Conservation (phyloP, 495 filamentous ascomycete genomes). For the Hypoxylon rickii region DNA sequence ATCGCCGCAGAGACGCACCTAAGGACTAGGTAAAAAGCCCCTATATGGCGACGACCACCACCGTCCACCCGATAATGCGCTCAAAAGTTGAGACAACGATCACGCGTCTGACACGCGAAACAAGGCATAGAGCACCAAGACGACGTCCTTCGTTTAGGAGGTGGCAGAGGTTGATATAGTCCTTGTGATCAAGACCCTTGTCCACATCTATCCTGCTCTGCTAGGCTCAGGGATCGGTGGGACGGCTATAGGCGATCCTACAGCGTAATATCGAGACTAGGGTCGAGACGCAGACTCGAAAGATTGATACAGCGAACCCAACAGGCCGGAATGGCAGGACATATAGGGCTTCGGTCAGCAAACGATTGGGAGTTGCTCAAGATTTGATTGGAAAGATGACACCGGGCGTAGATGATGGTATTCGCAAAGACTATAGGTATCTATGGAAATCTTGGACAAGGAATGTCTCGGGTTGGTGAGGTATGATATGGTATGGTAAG, state of each 20-base stretch:
- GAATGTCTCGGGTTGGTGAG: conserved; percentile 3
- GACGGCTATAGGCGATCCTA: background rate
- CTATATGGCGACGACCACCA: background rate
- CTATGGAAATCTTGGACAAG: conserved; percentile 8
- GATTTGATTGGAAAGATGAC: conserved; percentile 14
- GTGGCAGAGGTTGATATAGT: no score
- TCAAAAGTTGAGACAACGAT: conserved; percentile 2
- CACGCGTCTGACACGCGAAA: background rate
- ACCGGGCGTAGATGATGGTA: no score
- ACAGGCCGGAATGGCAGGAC: conserved; percentile 2
- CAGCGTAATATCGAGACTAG: background rate
- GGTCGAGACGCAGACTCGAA: conserved; percentile 1
- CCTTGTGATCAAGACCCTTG: no score
- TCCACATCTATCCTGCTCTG: background rate
- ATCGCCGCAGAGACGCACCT: conserved; percentile 1
- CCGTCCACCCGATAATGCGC: conserved; percentile 15
- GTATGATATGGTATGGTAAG: no score
- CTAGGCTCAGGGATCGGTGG: background rate
- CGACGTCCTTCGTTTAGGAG: background rate
- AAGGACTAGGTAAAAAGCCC: background rate
- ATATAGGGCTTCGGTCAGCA: background rate
- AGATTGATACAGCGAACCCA: background rate
- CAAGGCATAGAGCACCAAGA: conserved; percentile 16
- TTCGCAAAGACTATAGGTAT: conserved; percentile 8
- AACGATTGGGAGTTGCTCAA: background rate